A percentile compares a stretch with the other conserved stretches of the same genome.
Conservation (phyloP, 345 rosid genomes). For the Linum lewisii region DNA sequence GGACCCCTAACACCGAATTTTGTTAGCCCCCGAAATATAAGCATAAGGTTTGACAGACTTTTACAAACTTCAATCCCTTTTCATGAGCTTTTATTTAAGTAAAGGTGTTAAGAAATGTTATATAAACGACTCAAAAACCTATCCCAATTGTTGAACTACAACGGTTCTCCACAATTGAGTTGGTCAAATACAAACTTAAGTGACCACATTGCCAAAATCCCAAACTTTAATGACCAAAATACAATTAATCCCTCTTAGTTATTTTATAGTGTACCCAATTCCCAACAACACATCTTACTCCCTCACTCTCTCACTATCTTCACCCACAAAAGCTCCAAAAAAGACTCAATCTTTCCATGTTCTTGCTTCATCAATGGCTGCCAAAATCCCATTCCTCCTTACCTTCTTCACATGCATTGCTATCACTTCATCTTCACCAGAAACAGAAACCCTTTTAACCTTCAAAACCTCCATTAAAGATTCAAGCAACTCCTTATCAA, state of each 20-base stretch:
- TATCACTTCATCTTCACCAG: conserved; percentile 32
- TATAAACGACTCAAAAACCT: too few species aligned
- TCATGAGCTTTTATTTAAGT: too few species aligned
- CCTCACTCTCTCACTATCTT: conserved; percentile 5
- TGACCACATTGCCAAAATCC: conserved; percentile 6
- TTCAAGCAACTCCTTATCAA: conserved; percentile 55
- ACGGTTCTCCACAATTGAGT: too few species aligned
- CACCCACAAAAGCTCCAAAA: conserved; percentile 15
- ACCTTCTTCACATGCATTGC: conserved; percentile 32
- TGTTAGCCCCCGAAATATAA: too few species aligned
- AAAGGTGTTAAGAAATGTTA: too few species aligned
- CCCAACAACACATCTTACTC: conserved; percentile 2
- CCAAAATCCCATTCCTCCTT: conserved; percentile 21
- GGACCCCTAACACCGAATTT: too few species aligned
- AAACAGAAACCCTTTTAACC: conserved; percentile 58
- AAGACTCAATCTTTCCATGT: conserved; percentile 4
- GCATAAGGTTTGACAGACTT: too few species aligned
- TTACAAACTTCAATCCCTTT: too few species aligned
- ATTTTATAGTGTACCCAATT: background rate
- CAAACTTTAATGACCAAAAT: background rate
- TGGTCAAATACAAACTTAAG: background rate
- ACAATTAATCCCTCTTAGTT: background rate
- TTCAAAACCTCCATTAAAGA: conserved; percentile 69
- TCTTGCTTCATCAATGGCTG: conserved; percentile 46
- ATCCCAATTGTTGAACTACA: too few species aligned